Conservation (phyloP, 257 asterid species). For the Nyctanthes arbortristis region DNA sequence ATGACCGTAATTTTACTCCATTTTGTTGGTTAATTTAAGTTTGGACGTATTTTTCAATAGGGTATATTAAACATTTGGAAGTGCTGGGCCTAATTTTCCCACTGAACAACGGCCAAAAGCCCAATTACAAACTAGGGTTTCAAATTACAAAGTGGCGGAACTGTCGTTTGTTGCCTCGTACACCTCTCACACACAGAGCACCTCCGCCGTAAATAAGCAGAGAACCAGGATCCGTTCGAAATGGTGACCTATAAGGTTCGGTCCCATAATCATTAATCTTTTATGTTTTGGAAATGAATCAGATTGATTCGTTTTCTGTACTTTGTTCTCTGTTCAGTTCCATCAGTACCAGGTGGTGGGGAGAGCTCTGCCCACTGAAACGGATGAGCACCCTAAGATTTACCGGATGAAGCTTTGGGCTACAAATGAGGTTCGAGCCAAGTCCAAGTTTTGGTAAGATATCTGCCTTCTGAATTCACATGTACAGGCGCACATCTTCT, state of each 20-base stretch:
- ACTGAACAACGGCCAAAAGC: background rate
- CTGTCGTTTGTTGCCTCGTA: background rate
- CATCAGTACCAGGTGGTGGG: slow-evolving; percentile 97
- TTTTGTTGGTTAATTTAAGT: too few species aligned
- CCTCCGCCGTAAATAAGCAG: background rate
- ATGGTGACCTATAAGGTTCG: slow-evolving; percentile 52
- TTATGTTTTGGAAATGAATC: background rate
- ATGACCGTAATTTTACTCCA: too few species aligned
- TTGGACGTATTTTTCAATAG: too few species aligned
- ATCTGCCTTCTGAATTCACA: background rate
- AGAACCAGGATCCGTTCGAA: slow-evolving; percentile 18
- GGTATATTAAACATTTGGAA: too few species aligned
- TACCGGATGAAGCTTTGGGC: slow-evolving; percentile 97
- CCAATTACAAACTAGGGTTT: slow-evolving; percentile 3
- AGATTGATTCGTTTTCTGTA: background rate
- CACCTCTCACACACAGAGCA: background rate
- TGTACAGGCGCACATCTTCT: background rate
- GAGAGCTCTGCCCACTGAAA: slow-evolving; percentile 85
- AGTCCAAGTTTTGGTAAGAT: slow-evolving; percentile 72
- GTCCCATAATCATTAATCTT: background rate
- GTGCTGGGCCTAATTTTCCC: too few species aligned
- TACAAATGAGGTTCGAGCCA: slow-evolving; percentile 91
- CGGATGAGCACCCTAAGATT: slow-evolving; percentile 81
- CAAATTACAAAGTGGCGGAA: background rate
- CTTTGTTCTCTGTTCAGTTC: slow-evolving; percentile 43